phyloP scores from a whole-genome alignment of 768 basidiomycete genomes.

The Trametes maxima region DNA sequence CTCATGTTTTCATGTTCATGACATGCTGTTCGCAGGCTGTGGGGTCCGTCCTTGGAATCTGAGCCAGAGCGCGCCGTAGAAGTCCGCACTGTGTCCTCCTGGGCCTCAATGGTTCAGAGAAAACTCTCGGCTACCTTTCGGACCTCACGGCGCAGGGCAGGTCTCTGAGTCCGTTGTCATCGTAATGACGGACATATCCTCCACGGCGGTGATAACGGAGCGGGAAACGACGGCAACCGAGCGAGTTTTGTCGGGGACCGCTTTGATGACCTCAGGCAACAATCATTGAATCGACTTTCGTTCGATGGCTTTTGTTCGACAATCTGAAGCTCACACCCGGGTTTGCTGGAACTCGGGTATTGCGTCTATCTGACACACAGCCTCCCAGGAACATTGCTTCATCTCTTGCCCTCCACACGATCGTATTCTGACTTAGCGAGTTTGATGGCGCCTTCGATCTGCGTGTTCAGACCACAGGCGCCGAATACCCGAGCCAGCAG shows the following conservation, averaged over 20 bases:
- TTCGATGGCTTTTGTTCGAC: background rate
- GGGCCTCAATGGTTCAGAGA: no score
- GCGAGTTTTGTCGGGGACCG: background rate
- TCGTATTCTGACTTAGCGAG: constrained; percentile 8
- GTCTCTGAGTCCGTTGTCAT: no score
- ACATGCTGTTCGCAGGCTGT: no score
- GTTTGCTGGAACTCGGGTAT: no score
- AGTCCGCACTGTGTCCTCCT: no score
- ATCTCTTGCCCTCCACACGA: background rate
- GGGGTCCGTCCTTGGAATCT: no score
- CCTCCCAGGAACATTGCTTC: constrained; percentile 9
- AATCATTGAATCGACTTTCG: background rate
- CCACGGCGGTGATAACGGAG: no score
- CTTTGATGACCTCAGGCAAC: background rate
- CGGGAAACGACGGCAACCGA: background rate
- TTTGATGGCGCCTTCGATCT: background rate
- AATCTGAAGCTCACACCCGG: background rate
- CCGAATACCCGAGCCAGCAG: background rate
- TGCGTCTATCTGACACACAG: background rate
- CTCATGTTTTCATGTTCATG: no score
- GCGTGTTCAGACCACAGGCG: background rate
- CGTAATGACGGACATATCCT: no score
- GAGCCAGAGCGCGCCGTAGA: no score
- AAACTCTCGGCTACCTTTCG: no score
- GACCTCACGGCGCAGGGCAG: no score